phyloP scores from a whole-genome alignment of 176 grass and related monocot species.

The Cenchrus americanus region DNA sequence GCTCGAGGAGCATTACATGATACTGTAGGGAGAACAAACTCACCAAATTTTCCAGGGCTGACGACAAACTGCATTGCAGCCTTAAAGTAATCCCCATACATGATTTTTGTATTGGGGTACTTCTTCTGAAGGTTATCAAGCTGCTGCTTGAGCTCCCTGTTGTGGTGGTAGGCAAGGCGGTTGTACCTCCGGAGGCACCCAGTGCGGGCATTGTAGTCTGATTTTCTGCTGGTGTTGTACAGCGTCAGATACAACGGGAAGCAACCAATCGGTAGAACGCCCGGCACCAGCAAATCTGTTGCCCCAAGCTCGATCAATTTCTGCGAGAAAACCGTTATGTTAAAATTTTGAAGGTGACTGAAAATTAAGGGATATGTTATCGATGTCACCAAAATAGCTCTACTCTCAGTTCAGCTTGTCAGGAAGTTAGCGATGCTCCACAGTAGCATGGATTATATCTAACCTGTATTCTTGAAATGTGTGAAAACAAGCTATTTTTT shows the following conservation, averaged over 20 bases:
- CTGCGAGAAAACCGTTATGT: conserved; percentile 44
- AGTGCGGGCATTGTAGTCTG: conserved; percentile 70
- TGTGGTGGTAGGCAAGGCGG: conserved; percentile 77
- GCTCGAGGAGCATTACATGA: neutral
- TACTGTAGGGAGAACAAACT: conserved; percentile 23
- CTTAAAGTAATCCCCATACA: conserved; percentile 88
- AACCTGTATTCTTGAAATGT: conserved; percentile 2
- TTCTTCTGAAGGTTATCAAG: conserved; percentile 69
- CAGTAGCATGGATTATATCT: neutral
- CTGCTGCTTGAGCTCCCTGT: conserved; percentile 67
- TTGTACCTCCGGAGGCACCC: conserved; percentile 91
- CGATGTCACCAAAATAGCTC: neutral
- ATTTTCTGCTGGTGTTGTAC: conserved; percentile 64
- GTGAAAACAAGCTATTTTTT: conserved; percentile 30
- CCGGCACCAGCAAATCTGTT: conserved; percentile 75
- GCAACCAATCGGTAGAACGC: conserved; percentile 83
- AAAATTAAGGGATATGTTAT: neutral
- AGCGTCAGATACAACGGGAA: conserved; percentile 86
- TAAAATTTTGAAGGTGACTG: conserved; percentile 1
- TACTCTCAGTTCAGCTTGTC: neutral
- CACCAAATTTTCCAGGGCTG: conserved; percentile 72
- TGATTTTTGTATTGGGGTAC: conserved; percentile 73
- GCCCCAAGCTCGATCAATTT: conserved; percentile 82
- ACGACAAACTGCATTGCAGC: conserved; percentile 70
- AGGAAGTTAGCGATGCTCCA: neutral